phyloP scores from a whole-genome alignment of 164 flowering plant species.

The Liquidambar formosana region DNA sequence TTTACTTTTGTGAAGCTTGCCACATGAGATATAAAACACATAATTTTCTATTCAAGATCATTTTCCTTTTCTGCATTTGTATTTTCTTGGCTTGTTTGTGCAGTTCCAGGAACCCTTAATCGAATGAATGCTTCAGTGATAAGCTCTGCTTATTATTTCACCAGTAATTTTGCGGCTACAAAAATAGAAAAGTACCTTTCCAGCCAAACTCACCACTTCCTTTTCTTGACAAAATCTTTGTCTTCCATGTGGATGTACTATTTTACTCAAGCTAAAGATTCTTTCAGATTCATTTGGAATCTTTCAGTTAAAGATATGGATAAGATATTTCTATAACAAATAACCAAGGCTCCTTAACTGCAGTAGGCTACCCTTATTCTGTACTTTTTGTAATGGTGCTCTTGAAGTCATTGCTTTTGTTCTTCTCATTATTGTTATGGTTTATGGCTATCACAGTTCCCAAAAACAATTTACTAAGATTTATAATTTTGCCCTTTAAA shows the following conservation, averaged over 20 bases:
- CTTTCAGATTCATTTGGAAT: background rate
- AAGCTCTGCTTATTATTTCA: background rate
- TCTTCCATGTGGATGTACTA: background rate
- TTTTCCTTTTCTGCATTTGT: background rate
- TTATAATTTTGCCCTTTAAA: conserved; percentile 17
- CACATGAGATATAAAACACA: background rate
- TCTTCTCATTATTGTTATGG: background rate
- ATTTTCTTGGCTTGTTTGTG: background rate
- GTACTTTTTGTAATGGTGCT: background rate
- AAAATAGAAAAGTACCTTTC: background rate
- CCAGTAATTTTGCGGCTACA: background rate
- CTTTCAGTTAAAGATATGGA: background rate
- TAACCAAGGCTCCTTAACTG: background rate
- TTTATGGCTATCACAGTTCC: background rate
- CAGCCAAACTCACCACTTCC: background rate
- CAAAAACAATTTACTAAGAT: background rate
- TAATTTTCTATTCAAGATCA: background rate
- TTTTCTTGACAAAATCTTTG: too few species aligned
- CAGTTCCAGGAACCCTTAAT: background rate
- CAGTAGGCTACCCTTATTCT: background rate
- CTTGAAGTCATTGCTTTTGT: background rate
- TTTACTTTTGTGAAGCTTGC: background rate
- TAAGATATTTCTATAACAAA: background rate
- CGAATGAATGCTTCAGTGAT: background rate
- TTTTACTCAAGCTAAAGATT: background rate